Conservation (phyloP, 331 rosid species). For the Cydonia oblonga region DNA sequence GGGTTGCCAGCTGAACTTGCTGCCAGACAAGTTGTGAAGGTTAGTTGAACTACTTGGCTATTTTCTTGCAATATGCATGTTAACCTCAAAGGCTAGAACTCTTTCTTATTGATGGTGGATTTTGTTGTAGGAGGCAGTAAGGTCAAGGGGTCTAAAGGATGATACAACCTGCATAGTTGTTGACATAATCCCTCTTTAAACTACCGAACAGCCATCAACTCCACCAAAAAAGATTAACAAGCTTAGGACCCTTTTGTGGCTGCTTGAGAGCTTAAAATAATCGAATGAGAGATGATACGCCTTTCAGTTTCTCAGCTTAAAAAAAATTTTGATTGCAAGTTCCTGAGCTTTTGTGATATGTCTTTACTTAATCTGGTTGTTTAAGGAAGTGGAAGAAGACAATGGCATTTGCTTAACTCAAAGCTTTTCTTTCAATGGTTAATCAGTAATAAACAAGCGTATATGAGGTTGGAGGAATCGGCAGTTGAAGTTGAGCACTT, state of each 20-base stretch:
- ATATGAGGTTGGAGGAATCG: no score
- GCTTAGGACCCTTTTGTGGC: constrained; percentile 40
- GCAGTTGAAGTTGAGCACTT: no score
- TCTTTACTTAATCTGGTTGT: no score
- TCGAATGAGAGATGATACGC: no score
- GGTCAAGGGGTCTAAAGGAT: constrained; percentile 81
- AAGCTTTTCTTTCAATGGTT: no score
- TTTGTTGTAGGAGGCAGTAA: constrained; percentile 59
- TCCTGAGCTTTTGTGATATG: no score
- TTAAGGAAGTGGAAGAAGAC: no score
- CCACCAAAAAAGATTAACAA: constrained; percentile 58
- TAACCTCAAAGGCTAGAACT: background rate
- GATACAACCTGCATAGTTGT: constrained; percentile 92
- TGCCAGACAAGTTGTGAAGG: constrained; percentile 91
- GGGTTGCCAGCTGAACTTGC: constrained; percentile 96
- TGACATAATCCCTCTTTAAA: constrained; percentile 80
- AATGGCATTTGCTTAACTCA: no score
- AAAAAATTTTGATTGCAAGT: no score
- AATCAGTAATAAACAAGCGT: no score
- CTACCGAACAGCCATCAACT: constrained; percentile 36
- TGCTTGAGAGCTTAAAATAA: no score
- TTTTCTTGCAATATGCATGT: constrained; percentile 1
- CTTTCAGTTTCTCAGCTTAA: no score
- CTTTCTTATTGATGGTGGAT: constrained; percentile 4
- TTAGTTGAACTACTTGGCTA: constrained; percentile 8